A percentile compares a stretch with the other conserved stretches of the same genome.
phyloP scores from a whole-genome alignment of 495 filamentous ascomycete species.

The Cetradonia linearis region DNA sequence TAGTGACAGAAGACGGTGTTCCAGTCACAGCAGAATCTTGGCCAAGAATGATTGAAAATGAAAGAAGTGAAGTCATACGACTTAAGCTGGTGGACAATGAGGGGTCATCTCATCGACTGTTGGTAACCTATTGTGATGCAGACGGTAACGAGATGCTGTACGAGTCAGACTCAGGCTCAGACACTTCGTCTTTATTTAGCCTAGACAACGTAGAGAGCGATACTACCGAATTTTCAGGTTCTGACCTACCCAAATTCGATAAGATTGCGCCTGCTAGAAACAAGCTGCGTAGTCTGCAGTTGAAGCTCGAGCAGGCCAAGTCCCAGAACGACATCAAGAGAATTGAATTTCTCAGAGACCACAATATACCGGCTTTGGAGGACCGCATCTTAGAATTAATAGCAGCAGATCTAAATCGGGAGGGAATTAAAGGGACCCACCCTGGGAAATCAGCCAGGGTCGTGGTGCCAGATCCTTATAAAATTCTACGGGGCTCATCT shows the following conservation, averaged over 20 bases:
- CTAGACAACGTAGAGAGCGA: conserved; percentile 1
- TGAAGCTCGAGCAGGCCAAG: background rate
- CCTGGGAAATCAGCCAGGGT: background rate
- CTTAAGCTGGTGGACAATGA: conserved; percentile 10
- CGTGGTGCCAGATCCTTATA: background rate
- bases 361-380: conserved; percentile 10
- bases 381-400: background rate
- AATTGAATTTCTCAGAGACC: background rate
- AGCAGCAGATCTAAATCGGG: background rate
- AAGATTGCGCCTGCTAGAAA: background rate
- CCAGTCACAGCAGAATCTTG: conserved; percentile 10
- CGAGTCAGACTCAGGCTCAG: conserved; percentile 2
- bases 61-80: conserved; percentile 8
- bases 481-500: background rate
- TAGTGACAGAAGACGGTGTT: background rate
- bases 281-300: background rate
- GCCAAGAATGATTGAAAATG: conserved; percentile 4
- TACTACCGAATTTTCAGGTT: background rate
- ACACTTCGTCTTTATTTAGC: background rate
- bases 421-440: background rate
- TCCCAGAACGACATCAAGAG: background rate
- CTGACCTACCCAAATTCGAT: background rate
- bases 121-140: conserved; percentile 11
- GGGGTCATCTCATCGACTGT: background rate
- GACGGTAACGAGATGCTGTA: conserved; percentile 4